Conservation (phyloP, 169 alveolate species). For the Babesia sp. region DNA sequence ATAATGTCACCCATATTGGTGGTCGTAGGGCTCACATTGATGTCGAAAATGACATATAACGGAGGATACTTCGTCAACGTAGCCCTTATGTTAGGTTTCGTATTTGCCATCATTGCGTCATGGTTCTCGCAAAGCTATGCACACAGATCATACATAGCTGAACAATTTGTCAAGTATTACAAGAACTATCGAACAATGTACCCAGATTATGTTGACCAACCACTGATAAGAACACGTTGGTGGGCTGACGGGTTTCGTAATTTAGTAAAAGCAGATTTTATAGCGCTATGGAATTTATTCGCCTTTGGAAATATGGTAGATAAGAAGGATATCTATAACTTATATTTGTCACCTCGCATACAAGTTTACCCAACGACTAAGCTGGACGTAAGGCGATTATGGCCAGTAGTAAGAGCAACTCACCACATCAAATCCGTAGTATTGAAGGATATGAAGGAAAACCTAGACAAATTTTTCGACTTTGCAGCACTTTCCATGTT, state of each 20-base stretch:
- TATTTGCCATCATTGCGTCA: slow-evolving; percentile 17
- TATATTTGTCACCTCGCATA: neutral
- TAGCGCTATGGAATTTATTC: neutral
- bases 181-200: neutral
- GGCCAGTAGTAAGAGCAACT: neutral
- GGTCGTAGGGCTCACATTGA: neutral
- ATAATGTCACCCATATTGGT: neutral
- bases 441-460: neutral
- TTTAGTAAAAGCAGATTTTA: slow-evolving; percentile 12
- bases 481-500: neutral
- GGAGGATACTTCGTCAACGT: slow-evolving; percentile 11
- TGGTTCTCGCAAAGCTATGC: slow-evolving; percentile 60
- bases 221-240: neutral
- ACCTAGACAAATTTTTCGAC: neutral
- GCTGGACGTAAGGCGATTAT: neutral
- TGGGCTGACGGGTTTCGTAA: slow-evolving; percentile 11
- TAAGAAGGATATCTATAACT: neutral
- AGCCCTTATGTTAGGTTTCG: slow-evolving; percentile 20
- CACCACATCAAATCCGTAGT: neutral
- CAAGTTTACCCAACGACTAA: neutral
- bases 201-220: slow-evolving; percentile 1
- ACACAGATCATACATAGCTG: slow-evolving; percentile 27
- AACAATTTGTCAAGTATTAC: slow-evolving; percentile 15
- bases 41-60: neutral
- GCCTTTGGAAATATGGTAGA: neutral